Base-by-base conservation (phyloP, 352 stramenopile species). In the Achlya hypogyna region DNA sequence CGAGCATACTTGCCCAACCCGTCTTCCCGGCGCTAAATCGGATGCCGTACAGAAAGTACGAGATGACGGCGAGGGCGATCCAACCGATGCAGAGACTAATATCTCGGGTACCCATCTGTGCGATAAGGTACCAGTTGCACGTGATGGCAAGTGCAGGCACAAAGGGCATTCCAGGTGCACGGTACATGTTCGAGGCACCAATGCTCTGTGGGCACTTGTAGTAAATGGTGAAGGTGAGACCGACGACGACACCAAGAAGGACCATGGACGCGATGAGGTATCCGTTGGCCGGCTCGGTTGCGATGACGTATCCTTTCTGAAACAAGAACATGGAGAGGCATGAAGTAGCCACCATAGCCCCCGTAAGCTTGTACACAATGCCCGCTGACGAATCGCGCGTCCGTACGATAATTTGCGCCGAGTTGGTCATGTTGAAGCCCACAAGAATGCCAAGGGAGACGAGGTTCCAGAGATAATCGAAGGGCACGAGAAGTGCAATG, bases 121-220 rank as follows among this genome's bases (percentile, higher is more conserved):
- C 79, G 43, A 92, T 89, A 27, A 94, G 65, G 47, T 91, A 91
- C 85, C 85, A 94, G 74, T 94, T 94, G 74, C 91, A 91, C 60
- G 89, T 91, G 68, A 94, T 91, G 4, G 85, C 83, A 0, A 94
- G 35, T 34, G 81, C 90, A 22, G 83, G 85, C 22, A 82, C 62
- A 42, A 89, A 92, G 29, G 85, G 85, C 43, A 92, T 83, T 35
- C 87, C 65, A 35, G 85, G 85, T 2, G 82, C 75, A 25, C 72
- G 63, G 68, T 86, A 92, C 67, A 79, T 82, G 2, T 75, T 70
- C 3, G 73, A 51, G 8, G 72, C 70, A 29, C 77, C 80, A 5
- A 68, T 31, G 23, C 86, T 78, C 60, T 88, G 77, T 5, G 76
- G 76, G 49, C 78, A 89, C 73, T 81, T 86, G 77, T 86, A 58